Conservation (phyloP, 192 early-diverging fungal genomes). For the Podila minutissima region DNA sequence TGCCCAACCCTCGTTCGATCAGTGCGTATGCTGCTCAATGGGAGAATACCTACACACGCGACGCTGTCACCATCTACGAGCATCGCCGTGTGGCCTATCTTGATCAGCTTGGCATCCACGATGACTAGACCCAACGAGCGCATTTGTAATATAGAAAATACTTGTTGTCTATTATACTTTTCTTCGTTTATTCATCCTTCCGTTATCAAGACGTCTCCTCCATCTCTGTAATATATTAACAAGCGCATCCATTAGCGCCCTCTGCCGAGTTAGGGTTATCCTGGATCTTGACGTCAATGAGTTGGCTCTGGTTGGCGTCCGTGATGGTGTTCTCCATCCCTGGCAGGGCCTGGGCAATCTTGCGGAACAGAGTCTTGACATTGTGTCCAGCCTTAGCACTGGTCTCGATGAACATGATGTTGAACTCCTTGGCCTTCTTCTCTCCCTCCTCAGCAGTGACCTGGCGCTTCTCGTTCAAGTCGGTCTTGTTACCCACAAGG, state of each 20-base stretch:
- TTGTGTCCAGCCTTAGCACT: slow-evolving; percentile 99
- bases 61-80: slow-evolving; percentile 40
- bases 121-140: slow-evolving; percentile 1
- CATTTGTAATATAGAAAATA: too few relatives aligned
- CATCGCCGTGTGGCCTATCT: slow-evolving; percentile 48
- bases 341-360: slow-evolving; percentile 92
- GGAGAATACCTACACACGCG: slow-evolving; percentile 33
- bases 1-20: slow-evolving; percentile 25
- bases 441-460: slow-evolving; percentile 98
- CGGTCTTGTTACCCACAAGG: slow-evolving; percentile 98
- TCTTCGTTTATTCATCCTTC: neutral
- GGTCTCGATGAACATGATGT: slow-evolving; percentile 99
- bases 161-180: neutral
- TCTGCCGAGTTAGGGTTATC: slow-evolving; percentile 40
- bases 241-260: slow-evolving; percentile 46
- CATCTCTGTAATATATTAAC: slow-evolving; percentile 7
- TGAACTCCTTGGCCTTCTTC: slow-evolving; percentile 95
- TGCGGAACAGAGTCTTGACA: slow-evolving; percentile 96
- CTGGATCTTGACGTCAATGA: slow-evolving; percentile 51
- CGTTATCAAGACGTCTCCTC: neutral
- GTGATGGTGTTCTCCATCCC: slow-evolving; percentile 79
- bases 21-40: slow-evolving; percentile 25
- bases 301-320: slow-evolving; percentile 53
- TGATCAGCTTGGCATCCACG: slow-evolving; percentile 43
- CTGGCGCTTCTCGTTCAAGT: slow-evolving; percentile 94